Conservation (phyloP, 2,329 filamentous ascomycete genomes). For the Beauveria scarabaeidicola region DNA sequence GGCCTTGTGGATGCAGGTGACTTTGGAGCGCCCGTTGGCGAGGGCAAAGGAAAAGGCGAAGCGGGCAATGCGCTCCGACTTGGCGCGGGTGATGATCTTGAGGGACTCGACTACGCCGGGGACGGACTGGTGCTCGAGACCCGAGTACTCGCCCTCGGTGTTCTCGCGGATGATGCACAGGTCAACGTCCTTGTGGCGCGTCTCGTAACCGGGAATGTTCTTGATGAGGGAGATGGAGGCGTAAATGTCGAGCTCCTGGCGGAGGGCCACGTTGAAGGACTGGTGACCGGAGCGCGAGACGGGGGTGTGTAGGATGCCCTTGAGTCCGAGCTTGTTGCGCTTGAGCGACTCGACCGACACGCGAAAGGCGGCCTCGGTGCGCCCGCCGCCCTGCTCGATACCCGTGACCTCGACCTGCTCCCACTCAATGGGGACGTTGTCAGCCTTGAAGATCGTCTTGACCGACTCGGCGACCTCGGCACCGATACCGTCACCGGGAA, state of each 20-base stretch:
- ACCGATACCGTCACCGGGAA: slow-evolving; percentile 97
- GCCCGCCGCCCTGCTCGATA: slow-evolving; percentile 74
- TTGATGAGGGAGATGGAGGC: slow-evolving; percentile 96
- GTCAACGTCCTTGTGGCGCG: slow-evolving; percentile 93
- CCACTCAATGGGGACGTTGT: slow-evolving; percentile 98
- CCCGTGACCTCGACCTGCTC: slow-evolving; percentile 96
- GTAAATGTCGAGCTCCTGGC: slow-evolving; percentile 99
- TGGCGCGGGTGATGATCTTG: slow-evolving; percentile 99
- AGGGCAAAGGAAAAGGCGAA: slow-evolving; percentile 97
- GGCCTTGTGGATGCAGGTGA: slow-evolving; percentile 99
- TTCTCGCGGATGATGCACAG: slow-evolving; percentile 99
- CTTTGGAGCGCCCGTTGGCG: slow-evolving; percentile 98
- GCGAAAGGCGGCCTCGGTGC: slow-evolving; percentile 90
- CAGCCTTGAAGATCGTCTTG: slow-evolving; percentile 99
- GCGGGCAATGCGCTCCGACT: slow-evolving; percentile 98
- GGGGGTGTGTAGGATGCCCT: slow-evolving; percentile 97
- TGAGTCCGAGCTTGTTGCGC: slow-evolving; percentile 97
- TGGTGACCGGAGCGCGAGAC: slow-evolving; percentile 95
- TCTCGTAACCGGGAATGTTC: slow-evolving; percentile 98
- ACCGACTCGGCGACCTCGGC: slow-evolving; percentile 96
- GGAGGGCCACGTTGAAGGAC: slow-evolving; percentile 98
- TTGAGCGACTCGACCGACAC: slow-evolving; percentile 91
- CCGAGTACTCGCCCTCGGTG: slow-evolving; percentile 99
- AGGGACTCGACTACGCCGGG: slow-evolving; percentile 95
- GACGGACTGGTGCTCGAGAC: slow-evolving; percentile 96